Percentiles rank a stretch among this genome's conserved stretches.
Evolutionary conservation across 495 filamentous ascomycete species (phyloP).

Genomic region (Lepraria neglecta): DNA sequence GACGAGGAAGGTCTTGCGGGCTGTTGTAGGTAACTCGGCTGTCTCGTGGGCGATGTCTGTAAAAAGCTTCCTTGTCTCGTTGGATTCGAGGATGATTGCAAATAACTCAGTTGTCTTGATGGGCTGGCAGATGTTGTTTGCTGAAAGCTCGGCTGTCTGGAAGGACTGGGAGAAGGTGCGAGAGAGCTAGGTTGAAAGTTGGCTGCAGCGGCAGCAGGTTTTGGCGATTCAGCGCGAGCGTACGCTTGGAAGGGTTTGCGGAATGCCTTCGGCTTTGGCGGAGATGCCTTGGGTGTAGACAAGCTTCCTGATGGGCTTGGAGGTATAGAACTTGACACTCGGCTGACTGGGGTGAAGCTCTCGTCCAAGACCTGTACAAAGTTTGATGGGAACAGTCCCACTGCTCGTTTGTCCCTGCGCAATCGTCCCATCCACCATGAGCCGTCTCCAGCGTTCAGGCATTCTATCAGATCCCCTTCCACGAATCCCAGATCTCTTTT

Average conservation of each 20-base stretch:
- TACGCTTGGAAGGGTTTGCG: slow-evolving; percentile 63
- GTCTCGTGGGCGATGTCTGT: slow-evolving; percentile 17
- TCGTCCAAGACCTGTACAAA: slow-evolving; percentile 89
- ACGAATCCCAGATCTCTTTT: slow-evolving; percentile 93
- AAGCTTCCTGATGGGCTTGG: slow-evolving; percentile 44
- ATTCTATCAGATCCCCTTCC: slow-evolving; percentile 96
- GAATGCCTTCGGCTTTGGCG: slow-evolving; percentile 57
- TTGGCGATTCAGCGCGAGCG: slow-evolving; percentile 45
- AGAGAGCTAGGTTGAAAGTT: slow-evolving; percentile 35
- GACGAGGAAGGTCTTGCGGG: slow-evolving; percentile 15
- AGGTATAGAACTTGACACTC: slow-evolving; percentile 69
- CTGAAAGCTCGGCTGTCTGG: slow-evolving; percentile 23
- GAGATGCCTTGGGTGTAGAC: slow-evolving; percentile 37
- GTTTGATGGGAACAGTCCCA: slow-evolving; percentile 92
- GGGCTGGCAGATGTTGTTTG: slow-evolving; percentile 9
- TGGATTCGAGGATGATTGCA: slow-evolving; percentile 8
- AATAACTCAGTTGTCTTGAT: slow-evolving; percentile 16
- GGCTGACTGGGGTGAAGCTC: slow-evolving; percentile 70
- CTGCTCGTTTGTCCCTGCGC: slow-evolving; percentile 74
- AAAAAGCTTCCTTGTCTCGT: slow-evolving; percentile 14
- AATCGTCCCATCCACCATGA: slow-evolving; percentile 96
- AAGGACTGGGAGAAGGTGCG: slow-evolving; percentile 33
- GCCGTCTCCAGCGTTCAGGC: slow-evolving; percentile 93
- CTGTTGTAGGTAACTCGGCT: slow-evolving; percentile 19
- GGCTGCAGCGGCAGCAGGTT: slow-evolving; percentile 31